phyloP scores from a whole-genome alignment of 2,329 filamentous ascomycete genomes.

The Aspergillus sp. region DNA sequence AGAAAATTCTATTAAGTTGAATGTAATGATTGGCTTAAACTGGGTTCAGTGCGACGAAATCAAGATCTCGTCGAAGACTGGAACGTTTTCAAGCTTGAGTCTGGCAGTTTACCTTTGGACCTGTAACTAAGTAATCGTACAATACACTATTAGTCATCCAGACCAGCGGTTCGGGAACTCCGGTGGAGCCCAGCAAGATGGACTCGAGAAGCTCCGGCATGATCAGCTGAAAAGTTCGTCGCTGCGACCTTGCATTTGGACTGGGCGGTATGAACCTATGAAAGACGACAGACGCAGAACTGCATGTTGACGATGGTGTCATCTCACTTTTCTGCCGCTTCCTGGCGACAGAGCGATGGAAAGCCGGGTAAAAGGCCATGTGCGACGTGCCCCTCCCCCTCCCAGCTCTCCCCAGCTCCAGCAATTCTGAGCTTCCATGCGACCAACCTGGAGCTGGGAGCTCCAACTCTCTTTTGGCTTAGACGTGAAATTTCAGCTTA shows the following conservation, averaged over 20 bases:
- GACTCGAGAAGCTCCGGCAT: slow-evolving; percentile 14
- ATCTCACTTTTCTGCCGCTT: not conserved
- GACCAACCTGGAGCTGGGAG: slow-evolving; percentile 13
- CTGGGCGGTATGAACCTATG: not conserved
- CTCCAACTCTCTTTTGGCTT: slow-evolving; percentile 17
- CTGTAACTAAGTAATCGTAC: slow-evolving; percentile 4
- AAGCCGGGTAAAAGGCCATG: not conserved
- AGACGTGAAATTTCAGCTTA: slow-evolving; percentile 20
- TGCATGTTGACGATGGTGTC: slow-evolving; percentile 2
- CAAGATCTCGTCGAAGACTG: not conserved
- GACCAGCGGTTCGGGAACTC: slow-evolving; percentile 17
- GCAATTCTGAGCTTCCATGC: slow-evolving; percentile 18
- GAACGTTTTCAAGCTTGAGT: not conserved
- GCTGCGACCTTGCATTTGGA: slow-evolving; percentile 4
- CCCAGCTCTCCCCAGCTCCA: slow-evolving; percentile 21
- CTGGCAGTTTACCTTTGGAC: not conserved
- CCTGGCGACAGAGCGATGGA: too few relatives aligned
- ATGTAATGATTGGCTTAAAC: not conserved
- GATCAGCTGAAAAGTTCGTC: slow-evolving; percentile 9
- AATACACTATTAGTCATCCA: slow-evolving; percentile 8
- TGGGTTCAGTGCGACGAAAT: not conserved
- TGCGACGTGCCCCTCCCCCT: slow-evolving; percentile 1
- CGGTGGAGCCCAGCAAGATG: slow-evolving; percentile 11
- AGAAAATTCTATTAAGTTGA: not conserved
- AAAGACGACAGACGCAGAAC: not conserved